Evolutionary conservation across 2,329 filamentous ascomycete species (phyloP).

Genomic region (Botryotinia convoluta): DNA sequence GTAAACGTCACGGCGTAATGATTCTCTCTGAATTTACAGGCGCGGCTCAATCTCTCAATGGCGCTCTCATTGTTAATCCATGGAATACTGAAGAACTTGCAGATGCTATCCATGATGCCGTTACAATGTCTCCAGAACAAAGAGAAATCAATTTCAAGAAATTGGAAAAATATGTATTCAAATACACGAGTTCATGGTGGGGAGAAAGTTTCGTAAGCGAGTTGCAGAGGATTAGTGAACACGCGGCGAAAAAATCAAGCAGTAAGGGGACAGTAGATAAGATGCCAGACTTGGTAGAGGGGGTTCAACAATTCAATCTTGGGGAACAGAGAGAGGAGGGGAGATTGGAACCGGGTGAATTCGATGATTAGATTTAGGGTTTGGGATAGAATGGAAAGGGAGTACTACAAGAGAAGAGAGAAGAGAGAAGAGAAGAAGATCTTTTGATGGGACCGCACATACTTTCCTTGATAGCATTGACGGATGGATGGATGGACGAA

Average conservation of each 20-base stretch:
- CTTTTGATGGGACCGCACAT: neutral
- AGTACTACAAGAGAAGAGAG: neutral
- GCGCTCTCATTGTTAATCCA: constrained; percentile 91
- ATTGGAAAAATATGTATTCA: constrained; percentile 91
- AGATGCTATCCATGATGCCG: constrained; percentile 90
- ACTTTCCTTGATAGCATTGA: neutral
- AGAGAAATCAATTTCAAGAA: constrained; percentile 85
- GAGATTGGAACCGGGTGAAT: constrained; percentile 20
- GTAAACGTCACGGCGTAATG: constrained; percentile 86
- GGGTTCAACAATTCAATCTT: constrained; percentile 24
- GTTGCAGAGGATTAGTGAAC: constrained; percentile 47
- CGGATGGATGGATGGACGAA: neutral
- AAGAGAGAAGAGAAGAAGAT: neutral
- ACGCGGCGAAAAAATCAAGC: constrained; percentile 37
- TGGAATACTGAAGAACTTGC: constrained; percentile 98
- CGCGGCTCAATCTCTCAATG: constrained; percentile 90
- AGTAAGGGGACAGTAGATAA: constrained; percentile 17
- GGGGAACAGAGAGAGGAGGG: constrained; percentile 20
- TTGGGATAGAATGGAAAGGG: neutral
- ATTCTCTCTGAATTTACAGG: constrained; percentile 96
- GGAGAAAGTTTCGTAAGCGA: constrained; percentile 89
- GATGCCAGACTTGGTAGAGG: constrained; percentile 26
- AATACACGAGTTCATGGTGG: constrained; percentile 98
- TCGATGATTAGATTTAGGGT: constrained; percentile 15
- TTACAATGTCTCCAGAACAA: constrained; percentile 91